These are phyloP conservation scores for Thyridium curvatum DNA, from an alignment of 2,329 filamentous ascomycete genomes.

Conservation along the genomic window DNA sequence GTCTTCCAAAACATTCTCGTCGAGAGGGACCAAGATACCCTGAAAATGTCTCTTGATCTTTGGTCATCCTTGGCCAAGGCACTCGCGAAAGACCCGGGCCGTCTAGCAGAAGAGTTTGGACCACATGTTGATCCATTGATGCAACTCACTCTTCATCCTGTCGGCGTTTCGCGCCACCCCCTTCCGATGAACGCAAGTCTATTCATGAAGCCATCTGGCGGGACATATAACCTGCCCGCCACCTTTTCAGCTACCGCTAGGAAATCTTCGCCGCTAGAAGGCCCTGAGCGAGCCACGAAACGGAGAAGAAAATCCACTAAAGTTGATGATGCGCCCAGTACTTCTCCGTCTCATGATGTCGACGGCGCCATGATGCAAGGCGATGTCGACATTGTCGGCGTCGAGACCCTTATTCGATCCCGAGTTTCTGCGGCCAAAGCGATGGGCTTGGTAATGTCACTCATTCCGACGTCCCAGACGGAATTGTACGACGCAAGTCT, in stretches of 20 bases:
- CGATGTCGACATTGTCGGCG: slow-evolving; percentile 88
- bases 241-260: slow-evolving; percentile 37
- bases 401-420: slow-evolving; percentile 81
- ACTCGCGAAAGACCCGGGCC: slow-evolving; percentile 55
- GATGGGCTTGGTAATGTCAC: slow-evolving; percentile 75
- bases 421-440: slow-evolving; percentile 83
- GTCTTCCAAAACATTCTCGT: slow-evolving; percentile 95
- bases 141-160: slow-evolving; percentile 78
- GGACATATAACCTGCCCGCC: slow-evolving; percentile 58
- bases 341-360: slow-evolving; percentile 80
- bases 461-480: slow-evolving; percentile 59
- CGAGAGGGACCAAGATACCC: slow-evolving; percentile 78
- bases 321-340: slow-evolving; percentile 58
- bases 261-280: slow-evolving; percentile 45
- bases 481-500: slow-evolving; percentile 61
- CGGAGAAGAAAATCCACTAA: slow-evolving; percentile 82
- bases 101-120: slow-evolving; percentile 67
- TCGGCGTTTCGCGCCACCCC: slow-evolving; percentile 84
- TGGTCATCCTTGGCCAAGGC: slow-evolving; percentile 74
- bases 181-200: slow-evolving; percentile 86
- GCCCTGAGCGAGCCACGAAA: slow-evolving; percentile 60
- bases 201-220: slow-evolving; percentile 90
- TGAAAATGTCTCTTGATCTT: slow-evolving; percentile 77
- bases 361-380: slow-evolving; percentile 98
- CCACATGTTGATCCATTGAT: slow-evolving; percentile 75